These are phyloP conservation scores for Saccharomycopsis microspora DNA, from an alignment of 805 yeast species.

Conservation along the genomic window DNA sequence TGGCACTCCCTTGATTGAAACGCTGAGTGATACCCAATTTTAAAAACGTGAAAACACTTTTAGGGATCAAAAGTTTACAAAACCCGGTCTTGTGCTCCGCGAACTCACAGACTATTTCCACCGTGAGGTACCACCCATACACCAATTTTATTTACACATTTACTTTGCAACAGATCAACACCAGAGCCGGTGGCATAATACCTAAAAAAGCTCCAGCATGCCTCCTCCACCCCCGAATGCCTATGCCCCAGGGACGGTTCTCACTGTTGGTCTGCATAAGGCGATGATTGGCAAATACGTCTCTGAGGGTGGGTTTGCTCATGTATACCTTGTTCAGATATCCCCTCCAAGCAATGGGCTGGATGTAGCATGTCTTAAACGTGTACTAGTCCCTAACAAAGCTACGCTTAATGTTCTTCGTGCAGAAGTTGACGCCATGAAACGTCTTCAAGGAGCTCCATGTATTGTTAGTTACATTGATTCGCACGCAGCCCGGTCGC, in stretches of 20 bases:
- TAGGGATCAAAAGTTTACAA: no score
- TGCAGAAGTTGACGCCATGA: constrained; percentile 97
- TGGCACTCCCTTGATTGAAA: no score
- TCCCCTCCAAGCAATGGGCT: constrained; percentile 42
- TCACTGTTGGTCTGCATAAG: constrained; percentile 77
- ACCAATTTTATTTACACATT: no score
- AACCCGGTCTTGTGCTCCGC: no score
- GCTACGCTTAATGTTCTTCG: constrained; percentile 68
- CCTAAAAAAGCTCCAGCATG: no score
- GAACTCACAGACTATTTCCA: no score
- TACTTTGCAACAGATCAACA: no score
- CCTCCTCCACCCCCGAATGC: constrained; percentile 49
- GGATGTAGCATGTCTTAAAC: constrained; percentile 71
- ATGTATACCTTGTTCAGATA: constrained; percentile 73
- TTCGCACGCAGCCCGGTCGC: constrained; percentile 80
- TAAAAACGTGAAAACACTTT: no score
- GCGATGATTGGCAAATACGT: constrained; percentile 60
- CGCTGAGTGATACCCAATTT: no score
- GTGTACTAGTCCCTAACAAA: constrained; percentile 94
- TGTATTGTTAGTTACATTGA: constrained; percentile 87
- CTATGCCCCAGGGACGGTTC: constrained; percentile 62
- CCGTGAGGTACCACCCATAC: no score
- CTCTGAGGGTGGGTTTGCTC: constrained; percentile 93
- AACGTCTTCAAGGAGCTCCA: constrained; percentile 64
- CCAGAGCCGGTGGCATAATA: no score